Evolutionary conservation across 148 eudicot species (phyloP).

Genomic region (Euryodendron excelsum): DNA sequence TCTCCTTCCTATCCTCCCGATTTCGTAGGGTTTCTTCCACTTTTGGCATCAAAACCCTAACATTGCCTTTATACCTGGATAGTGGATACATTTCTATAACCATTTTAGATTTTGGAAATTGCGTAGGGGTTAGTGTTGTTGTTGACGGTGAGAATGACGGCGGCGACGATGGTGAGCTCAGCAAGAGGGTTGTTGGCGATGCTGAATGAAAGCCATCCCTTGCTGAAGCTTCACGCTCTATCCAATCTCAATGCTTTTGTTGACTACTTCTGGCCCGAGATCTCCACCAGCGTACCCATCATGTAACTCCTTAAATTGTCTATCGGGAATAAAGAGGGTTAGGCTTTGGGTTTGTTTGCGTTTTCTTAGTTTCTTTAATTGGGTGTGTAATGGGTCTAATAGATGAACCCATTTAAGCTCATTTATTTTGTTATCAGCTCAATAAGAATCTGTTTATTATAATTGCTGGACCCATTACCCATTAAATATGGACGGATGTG

Average conservation of each 20-base stretch:
- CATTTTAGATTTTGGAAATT: not conserved
- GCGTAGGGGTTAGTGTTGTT: not conserved
- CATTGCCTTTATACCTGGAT: not conserved
- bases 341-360: too few species aligned
- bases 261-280: slow-evolving; percentile 80
- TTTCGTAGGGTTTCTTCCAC: not conserved
- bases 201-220: too few species aligned
- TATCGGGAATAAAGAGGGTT: too few species aligned
- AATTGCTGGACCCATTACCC: too few species aligned
- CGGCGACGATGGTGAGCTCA: slow-evolving; percentile 76
- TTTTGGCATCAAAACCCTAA: not conserved
- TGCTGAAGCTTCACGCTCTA: slow-evolving; percentile 74
- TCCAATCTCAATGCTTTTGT: too few species aligned
- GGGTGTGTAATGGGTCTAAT: too few species aligned
- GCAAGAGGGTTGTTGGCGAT: slow-evolving; percentile 66
- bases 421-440: too few species aligned
- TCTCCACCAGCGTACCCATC: slow-evolving; percentile 68
- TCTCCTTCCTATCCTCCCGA: not conserved
- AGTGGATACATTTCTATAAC: not conserved
- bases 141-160: slow-evolving; percentile 7
- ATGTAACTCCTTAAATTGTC: slow-evolving; percentile 30
- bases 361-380: too few species aligned
- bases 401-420: too few species aligned
- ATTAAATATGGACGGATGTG: too few species aligned
- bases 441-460: too few species aligned